Percentiles rank a stretch among this genome's conserved stretches.
phyloP scores from a whole-genome alignment of 805 yeast species.

The Saturnispora mendoncae region DNA sequence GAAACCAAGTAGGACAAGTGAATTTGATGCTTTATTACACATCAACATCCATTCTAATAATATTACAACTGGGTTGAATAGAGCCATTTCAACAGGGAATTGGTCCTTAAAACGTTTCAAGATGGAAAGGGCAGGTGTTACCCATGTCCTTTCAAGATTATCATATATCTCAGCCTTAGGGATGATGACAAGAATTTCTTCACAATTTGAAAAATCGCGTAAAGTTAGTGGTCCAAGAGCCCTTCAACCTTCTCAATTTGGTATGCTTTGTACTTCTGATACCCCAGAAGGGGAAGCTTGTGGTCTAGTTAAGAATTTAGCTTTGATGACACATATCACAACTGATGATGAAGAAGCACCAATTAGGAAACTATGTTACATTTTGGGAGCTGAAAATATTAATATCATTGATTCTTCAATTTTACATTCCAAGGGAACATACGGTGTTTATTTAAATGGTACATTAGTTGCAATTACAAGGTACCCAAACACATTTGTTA shows the following conservation, averaged over 20 bases:
- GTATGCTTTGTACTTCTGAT: slow-evolving; percentile 97
- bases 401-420: slow-evolving; percentile 73
- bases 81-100: slow-evolving; percentile 97
- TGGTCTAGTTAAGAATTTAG: slow-evolving; percentile 94
- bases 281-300: slow-evolving; percentile 99
- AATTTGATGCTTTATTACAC: slow-evolving; percentile 85
- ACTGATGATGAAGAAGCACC: slow-evolving; percentile 97
- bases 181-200: slow-evolving; percentile 98
- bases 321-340: slow-evolving; percentile 97
- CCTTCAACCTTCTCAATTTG: slow-evolving; percentile 96
- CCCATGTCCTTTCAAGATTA: slow-evolving; percentile 86
- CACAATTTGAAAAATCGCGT: slow-evolving; percentile 97
- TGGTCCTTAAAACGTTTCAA: slow-evolving; percentile 98
- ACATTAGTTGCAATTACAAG: slow-evolving; percentile 85
- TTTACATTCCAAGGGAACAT: slow-evolving; percentile 67
- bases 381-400: slow-evolving; percentile 86
- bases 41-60: slow-evolving; percentile 88
- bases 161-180: slow-evolving; percentile 94
- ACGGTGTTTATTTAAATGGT: slow-evolving; percentile 88
- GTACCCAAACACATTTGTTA: slow-evolving; percentile 76
- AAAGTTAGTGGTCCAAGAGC: slow-evolving; percentile 99
- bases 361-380: slow-evolving; percentile 61
- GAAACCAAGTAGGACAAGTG: slow-evolving; percentile 90
- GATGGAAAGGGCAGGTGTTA: slow-evolving; percentile 99
- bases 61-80: slow-evolving; percentile 86